Percentiles rank a stretch among this genome's conserved stretches.
These are phyloP conservation scores for Camillea tinctor DNA, from an alignment of 2,329 filamentous ascomycete genomes.

Conservation along the genomic window DNA sequence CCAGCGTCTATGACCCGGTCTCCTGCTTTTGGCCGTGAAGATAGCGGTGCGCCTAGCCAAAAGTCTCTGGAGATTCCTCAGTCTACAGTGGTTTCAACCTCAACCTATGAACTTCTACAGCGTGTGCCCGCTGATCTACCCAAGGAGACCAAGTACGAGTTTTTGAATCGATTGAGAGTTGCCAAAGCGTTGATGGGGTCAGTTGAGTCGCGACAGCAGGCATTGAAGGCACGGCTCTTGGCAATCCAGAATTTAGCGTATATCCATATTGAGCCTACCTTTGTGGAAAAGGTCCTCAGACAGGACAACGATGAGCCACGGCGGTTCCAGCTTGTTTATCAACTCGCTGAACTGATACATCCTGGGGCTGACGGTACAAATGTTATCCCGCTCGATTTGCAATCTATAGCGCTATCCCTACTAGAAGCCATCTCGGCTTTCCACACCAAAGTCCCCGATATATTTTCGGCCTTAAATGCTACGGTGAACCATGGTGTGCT, in stretches of 20 bases:
- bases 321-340: conserved; percentile 84
- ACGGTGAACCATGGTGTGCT: conserved; percentile 96
- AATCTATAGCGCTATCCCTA: conserved; percentile 77
- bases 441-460: conserved; percentile 73
- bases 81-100: conserved; percentile 48
- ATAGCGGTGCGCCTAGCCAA: conserved; percentile 47
- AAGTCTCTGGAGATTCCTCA: conserved; percentile 66
- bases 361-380: conserved; percentile 69
- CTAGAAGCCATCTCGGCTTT: conserved; percentile 85
- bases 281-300: conserved; percentile 80
- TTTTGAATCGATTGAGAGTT: conserved; percentile 77
- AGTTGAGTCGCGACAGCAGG: conserved; percentile 65
- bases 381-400: conserved; percentile 70
- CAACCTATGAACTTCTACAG: conserved; percentile 57
- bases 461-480: conserved; percentile 86
- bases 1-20: conserved; percentile 38
- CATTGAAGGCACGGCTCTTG: conserved; percentile 77
- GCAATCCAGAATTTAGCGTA: conserved; percentile 91
- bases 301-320: conserved; percentile 88
- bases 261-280: conserved; percentile 78
- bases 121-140: conserved; percentile 65
- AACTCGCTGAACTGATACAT: conserved; percentile 88
- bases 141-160: conserved; percentile 72
- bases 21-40: conserved; percentile 37
- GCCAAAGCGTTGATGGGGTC: conserved; percentile 76